Evolutionary conservation across 2,329 filamentous ascomycete species (phyloP).

Genomic region (Pseudogymnoascus sp.): DNA sequence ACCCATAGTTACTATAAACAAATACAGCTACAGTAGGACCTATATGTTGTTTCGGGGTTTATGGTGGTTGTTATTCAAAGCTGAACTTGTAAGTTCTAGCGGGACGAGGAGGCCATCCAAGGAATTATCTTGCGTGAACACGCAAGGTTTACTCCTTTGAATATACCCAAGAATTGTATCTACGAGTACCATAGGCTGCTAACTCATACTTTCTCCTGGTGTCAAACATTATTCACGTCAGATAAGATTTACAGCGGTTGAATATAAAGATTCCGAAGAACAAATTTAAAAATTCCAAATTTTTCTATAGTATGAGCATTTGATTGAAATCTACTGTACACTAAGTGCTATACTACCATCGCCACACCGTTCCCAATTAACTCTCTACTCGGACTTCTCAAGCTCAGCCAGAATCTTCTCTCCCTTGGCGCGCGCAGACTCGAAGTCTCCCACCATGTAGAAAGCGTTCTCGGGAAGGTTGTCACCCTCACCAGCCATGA

Average conservation of each 20-base stretch:
- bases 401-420: constrained; percentile 99
- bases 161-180: neutral
- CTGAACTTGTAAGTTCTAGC: neutral
- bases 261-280: neutral
- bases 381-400: constrained; percentile 41
- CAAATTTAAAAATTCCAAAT: constrained; percentile 6
- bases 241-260: neutral
- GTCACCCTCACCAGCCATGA: constrained; percentile 84
- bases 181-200: neutral
- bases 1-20: neutral
- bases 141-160: neutral
- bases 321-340: constrained; percentile 9
- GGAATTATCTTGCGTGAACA: neutral
- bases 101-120: neutral
- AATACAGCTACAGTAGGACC: neutral
- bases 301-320: constrained; percentile 9
- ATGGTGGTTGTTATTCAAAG: neutral
- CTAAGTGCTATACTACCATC: constrained; percentile 9
- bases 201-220: too few relatives aligned
- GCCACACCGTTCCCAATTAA: constrained; percentile 8
- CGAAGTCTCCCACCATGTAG: constrained; percentile 98
- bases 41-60: neutral
- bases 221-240: neutral
- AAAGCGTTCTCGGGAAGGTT: constrained; percentile 79
- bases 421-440: constrained; percentile 88